Base-by-base conservation (phyloP, 2,329 filamentous ascomycete genomes). In the Laburnicola sp. region DNA sequence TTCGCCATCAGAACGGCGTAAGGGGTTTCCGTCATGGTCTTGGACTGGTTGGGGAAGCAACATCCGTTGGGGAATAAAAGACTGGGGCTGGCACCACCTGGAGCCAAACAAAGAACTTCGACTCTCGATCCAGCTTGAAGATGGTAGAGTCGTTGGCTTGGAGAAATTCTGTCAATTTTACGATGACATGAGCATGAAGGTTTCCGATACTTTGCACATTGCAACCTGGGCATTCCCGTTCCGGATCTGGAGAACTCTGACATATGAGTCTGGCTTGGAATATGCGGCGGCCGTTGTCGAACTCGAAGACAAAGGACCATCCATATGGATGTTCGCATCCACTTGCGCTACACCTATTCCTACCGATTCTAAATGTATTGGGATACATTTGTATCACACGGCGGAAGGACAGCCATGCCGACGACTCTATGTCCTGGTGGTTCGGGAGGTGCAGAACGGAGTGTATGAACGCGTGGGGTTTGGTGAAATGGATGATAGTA, bases 11-110 rank as follows among this genome's bases (percentile, higher is more conserved):
- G 26, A 21, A 31, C 8, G 11, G 8, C 23, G 43, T 10, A 6
- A 10, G 11, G 23, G 10, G 21, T 46, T 46, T n/a, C 34, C 44
- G 28, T 46, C 44, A 3, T 46, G 44, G 44, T 38, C 34, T 3
- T 46, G 34, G 44, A 27, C 44, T 30, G 10, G 28, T 30, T 30
- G 28, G 6, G 6, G 28, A 30, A 30, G 28, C 28, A 10, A 30
- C 6, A 30, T 30, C 5, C 5, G 10, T 6, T 30, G 28, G 28
- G 28, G 28, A 10, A 30, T 30, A 6, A 30, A 30, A 30, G 28
- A 30, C 28, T 5, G 10, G 28, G 28, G 10, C 10, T 30, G 28
- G 28, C 28, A 10, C 28, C 10, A 30, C 10, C 28, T 30, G 28
- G 28, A 30, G 10, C 28, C 28, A 10, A 30, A 30, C 28, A 10